These are phyloP conservation scores for Alternaria gaisen DNA, from an alignment of 2,329 filamentous ascomycete species.

Conservation along the genomic window DNA sequence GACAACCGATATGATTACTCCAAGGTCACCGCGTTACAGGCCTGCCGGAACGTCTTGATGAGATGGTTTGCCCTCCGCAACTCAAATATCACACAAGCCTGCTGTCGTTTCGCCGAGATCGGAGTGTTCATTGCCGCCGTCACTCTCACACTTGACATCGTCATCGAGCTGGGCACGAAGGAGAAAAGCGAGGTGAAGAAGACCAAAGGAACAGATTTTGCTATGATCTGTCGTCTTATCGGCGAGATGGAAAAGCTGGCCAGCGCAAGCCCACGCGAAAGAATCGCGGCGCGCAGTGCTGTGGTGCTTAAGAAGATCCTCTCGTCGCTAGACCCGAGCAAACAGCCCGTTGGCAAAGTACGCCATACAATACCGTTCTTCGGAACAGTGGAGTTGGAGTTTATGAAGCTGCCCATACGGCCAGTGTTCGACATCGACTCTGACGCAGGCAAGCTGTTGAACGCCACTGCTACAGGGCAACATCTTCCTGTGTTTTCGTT, in stretches of 20 bases:
- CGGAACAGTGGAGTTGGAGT: slow-evolving; percentile 44
- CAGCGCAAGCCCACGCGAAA: slow-evolving; percentile 42
- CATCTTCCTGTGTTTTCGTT: slow-evolving; percentile 47
- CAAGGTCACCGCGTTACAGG: slow-evolving; percentile 46
- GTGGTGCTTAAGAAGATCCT: slow-evolving; percentile 48
- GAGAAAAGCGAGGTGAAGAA: slow-evolving; percentile 46
- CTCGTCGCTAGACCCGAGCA: slow-evolving; percentile 41
- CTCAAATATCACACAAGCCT: slow-evolving; percentile 46
- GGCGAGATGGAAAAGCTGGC: slow-evolving; percentile 48
- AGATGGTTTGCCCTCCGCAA: slow-evolving; percentile 50
- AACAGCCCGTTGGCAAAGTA: slow-evolving; percentile 29
- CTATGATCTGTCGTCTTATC: slow-evolving; percentile 48
- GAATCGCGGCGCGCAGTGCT: slow-evolving; percentile 44
- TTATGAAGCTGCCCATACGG: slow-evolving; percentile 36
- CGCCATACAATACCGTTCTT: slow-evolving; percentile 47
- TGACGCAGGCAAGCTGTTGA: slow-evolving; percentile 39
- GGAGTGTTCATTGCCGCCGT: slow-evolving; percentile 48
- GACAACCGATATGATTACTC: slow-evolving; percentile 47
- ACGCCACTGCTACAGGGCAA: slow-evolving; percentile 31
- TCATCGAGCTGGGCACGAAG: slow-evolving; percentile 47
- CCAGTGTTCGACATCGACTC: slow-evolving; percentile 45
- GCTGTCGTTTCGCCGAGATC: slow-evolving; percentile 45
- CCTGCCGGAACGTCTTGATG: slow-evolving; percentile 48
- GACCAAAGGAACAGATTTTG: slow-evolving; percentile 47
- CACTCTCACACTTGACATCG: slow-evolving; percentile 47